phyloP scores from a whole-genome alignment of 2,329 filamentous ascomycete genomes.

The Pseudogymnoascus sp. region DNA sequence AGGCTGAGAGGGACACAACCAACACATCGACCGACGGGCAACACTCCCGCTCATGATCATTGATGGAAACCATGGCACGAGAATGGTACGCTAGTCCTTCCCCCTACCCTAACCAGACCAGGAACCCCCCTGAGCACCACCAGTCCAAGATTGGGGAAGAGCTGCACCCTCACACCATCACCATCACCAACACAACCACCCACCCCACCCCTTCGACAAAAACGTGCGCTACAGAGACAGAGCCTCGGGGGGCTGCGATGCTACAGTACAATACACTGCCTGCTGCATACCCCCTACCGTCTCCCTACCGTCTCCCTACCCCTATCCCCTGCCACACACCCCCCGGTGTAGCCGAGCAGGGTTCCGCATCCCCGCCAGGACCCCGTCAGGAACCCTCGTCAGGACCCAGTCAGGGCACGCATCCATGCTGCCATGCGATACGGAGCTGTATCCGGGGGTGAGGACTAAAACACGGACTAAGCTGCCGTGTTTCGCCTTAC shows the following conservation, averaged over 20 bases:
- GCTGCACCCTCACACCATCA: neutral
- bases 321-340: neutral
- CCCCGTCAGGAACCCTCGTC: neutral
- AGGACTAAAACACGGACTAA: neutral
- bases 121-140: neutral
- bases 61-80: neutral
- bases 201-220: neutral
- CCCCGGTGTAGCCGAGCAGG: neutral
- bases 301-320: too few species aligned
- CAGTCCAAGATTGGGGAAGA: neutral
- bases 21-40: neutral
- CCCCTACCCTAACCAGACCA: too few species aligned
- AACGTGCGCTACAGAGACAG: neutral
- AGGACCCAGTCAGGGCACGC: neutral
- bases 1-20: neutral
- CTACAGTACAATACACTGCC: neutral
- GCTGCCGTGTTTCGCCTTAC: neutral
- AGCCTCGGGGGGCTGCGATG: neutral
- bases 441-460: neutral
- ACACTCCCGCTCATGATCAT: neutral
- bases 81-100: neutral
- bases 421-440: conserved; percentile 5
- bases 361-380: neutral
- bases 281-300: too few species aligned
- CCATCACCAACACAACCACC: neutral